phyloP scores from a whole-genome alignment of 495 filamentous ascomycete genomes.

The Apodospora peruviana region DNA sequence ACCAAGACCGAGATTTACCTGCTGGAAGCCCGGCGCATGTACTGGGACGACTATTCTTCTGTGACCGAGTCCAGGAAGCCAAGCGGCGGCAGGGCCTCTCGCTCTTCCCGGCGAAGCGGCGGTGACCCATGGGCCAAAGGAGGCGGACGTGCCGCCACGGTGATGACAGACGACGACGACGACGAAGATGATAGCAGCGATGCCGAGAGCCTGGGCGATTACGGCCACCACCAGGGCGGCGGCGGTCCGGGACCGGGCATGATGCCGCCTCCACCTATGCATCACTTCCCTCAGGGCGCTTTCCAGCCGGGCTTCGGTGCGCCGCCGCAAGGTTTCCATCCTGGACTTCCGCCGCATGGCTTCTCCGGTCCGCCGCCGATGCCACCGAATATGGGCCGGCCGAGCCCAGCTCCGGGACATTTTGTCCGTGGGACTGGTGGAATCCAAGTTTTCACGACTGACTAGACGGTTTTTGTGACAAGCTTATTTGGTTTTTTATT shows the following conservation, averaged over 20 bases:
- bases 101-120: background rate
- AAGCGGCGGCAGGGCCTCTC: constrained; percentile 1
- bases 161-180: constrained; percentile 10
- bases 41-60: constrained; percentile 5
- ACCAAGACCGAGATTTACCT: constrained; percentile 13
- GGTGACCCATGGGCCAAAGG: constrained; percentile 3
- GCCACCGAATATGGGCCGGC: background rate
- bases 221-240: background rate
- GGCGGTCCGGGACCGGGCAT: constrained; percentile 6
- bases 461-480: background rate
- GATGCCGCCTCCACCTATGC: constrained; percentile 3
- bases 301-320: constrained; percentile 11
- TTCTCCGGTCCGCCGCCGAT: background rate
- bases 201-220: constrained; percentile 4
- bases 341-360: background rate
- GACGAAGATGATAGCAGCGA: constrained; percentile 9
- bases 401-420: background rate
- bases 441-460: background rate
- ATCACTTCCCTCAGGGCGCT: constrained; percentile 5
- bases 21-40: constrained; percentile 6
- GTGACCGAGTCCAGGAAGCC: background rate
- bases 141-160: background rate
- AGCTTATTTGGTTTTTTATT: background rate
- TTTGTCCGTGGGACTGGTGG: background rate
- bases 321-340: background rate